These are phyloP conservation scores for Talaromyces sp. DNA, from an alignment of 2,329 filamentous ascomycete genomes.

Conservation along the genomic window DNA sequence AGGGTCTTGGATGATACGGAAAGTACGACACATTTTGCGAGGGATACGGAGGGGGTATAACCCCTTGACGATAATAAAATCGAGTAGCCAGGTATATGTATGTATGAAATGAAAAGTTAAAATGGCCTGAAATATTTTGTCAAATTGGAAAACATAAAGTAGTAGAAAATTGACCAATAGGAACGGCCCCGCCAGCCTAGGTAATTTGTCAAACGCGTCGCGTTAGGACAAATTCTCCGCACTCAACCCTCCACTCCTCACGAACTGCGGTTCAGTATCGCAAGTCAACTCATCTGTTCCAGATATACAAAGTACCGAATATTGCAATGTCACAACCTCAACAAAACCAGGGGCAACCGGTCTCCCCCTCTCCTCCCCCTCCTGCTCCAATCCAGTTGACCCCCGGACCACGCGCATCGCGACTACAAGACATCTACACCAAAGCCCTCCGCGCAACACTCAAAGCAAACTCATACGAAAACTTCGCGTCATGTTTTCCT, in stretches of 20 bases:
- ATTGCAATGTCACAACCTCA: neutral
- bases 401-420: constrained; percentile 58
- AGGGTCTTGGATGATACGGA: constrained; percentile 9
- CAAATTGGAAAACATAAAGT: neutral
- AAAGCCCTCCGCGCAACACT: constrained; percentile 58
- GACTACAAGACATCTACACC: constrained; percentile 58
- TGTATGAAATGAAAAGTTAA: neutral
- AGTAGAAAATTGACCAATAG: neutral
- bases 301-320: too few relatives aligned
- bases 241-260: neutral
- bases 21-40: constrained; percentile 16
- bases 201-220: neutral
- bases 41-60: neutral
- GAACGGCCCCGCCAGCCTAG: neutral
- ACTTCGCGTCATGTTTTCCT: constrained; percentile 62
- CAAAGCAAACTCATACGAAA: constrained; percentile 58
- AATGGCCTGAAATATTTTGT: neutral
- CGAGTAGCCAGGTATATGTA: neutral
- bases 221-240: constrained; percentile 5
- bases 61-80: neutral
- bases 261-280: neutral
- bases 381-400: constrained; percentile 53
- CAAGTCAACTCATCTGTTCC: neutral
- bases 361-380: constrained; percentile 48
- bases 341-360: neutral